phyloP scores from a whole-genome alignment of 169 alveolate species.

The Cryptosporidium viatorum region DNA sequence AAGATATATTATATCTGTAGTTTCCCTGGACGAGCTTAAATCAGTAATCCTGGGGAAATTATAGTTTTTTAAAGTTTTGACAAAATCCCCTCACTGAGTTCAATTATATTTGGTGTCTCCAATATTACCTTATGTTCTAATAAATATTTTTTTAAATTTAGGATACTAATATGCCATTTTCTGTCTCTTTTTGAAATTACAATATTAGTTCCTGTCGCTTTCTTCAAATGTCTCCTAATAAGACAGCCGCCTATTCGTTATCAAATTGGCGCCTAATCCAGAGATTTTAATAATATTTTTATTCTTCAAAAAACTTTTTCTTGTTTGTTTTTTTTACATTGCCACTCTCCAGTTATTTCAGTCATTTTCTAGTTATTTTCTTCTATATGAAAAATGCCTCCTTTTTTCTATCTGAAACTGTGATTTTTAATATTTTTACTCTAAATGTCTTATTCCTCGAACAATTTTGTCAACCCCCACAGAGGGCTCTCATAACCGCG shows the following conservation, averaged over 20 bases:
- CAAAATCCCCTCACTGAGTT: constrained; percentile 31
- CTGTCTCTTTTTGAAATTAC: background rate
- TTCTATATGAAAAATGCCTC: no score
- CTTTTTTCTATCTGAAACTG: no score
- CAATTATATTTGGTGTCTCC: constrained; percentile 6
- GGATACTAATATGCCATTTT: background rate
- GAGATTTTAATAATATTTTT: background rate
- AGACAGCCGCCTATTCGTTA: constrained; percentile 14
- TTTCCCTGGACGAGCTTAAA: background rate
- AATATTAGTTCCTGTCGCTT: constrained; percentile 25
- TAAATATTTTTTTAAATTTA: background rate
- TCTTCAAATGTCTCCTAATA: background rate
- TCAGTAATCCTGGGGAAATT: background rate
- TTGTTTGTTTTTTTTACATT: no score
- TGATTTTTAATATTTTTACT: no score
- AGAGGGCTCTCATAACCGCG: background rate
- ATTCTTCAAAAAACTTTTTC: background rate
- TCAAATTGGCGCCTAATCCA: background rate
- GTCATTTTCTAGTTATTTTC: no score
- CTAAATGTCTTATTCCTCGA: no score
- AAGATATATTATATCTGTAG: constrained; percentile 4
- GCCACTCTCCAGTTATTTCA: no score
- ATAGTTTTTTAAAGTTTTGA: background rate
- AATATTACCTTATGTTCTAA: background rate
- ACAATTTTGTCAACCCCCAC: no score